phyloP scores from a whole-genome alignment of 2,329 filamentous ascomycete genomes.

The Triangularia setosa region DNA sequence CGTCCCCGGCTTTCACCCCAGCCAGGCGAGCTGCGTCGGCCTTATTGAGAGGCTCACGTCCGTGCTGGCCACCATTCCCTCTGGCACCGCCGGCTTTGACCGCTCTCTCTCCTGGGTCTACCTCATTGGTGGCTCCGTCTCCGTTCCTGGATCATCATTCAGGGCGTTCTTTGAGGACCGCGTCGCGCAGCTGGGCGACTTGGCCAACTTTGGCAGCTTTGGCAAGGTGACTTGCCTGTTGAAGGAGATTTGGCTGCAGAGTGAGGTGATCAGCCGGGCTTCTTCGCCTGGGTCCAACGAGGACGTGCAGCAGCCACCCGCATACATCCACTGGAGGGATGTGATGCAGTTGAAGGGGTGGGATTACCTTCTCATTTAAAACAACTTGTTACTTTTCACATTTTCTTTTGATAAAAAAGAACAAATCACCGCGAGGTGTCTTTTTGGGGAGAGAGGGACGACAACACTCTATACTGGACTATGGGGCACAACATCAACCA shows the following conservation, averaged over 20 bases:
- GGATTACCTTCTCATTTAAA: slow-evolving; percentile 85
- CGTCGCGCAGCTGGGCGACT: slow-evolving; percentile 67
- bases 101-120: slow-evolving; percentile 91
- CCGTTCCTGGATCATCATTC: slow-evolving; percentile 68
- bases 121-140: slow-evolving; percentile 78
- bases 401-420: slow-evolving; percentile 5
- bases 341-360: slow-evolving; percentile 87
- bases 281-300: slow-evolving; percentile 33
- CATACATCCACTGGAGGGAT: slow-evolving; percentile 86
- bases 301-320: slow-evolving; percentile 34
- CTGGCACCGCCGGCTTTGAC: slow-evolving; percentile 78
- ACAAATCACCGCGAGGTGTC: background rate
- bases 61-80: slow-evolving; percentile 76
- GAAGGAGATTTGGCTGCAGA: slow-evolving; percentile 78
- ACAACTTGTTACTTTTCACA: slow-evolving; percentile 6
- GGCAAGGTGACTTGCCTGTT: slow-evolving; percentile 76
- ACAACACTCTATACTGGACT: background rate
- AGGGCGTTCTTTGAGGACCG: slow-evolving; percentile 75
- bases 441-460: background rate
- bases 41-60: slow-evolving; percentile 75
- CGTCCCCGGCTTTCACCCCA: slow-evolving; percentile 79
- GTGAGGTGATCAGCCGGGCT: slow-evolving; percentile 42
- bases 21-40: slow-evolving; percentile 67
- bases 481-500: background rate
- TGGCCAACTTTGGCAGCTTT: slow-evolving; percentile 78